Evolutionary conservation across 2,329 filamentous ascomycete species (phyloP).

Genomic region (Pseudocercospora vitis): DNA sequence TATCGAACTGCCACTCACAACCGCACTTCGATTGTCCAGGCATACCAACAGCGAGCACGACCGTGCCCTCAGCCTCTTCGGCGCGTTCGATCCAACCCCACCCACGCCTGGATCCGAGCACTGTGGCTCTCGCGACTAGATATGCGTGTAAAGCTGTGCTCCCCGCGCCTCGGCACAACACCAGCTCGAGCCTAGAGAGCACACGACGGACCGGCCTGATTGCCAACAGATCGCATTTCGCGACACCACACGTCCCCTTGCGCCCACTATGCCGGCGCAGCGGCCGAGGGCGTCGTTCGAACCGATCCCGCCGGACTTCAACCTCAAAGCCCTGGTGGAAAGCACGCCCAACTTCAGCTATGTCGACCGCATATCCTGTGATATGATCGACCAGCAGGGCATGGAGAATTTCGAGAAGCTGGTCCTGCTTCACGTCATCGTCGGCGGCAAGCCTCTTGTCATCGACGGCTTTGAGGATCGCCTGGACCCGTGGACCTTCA

Average conservation of each 20-base stretch:
- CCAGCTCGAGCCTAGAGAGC: background rate
- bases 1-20: too few species aligned
- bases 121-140: conserved; percentile 12
- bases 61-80: too few species aligned
- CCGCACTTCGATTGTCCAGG: too few species aligned
- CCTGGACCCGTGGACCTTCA: conserved; percentile 77
- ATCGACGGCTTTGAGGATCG: conserved; percentile 82
- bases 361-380: conserved; percentile 74
- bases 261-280: conserved; percentile 65
- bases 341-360: conserved; percentile 81
- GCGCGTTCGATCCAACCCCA: too few species aligned
- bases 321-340: conserved; percentile 74
- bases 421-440: conserved; percentile 77
- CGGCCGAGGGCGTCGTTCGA: conserved; percentile 88
- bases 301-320: conserved; percentile 81
- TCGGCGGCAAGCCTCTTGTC: conserved; percentile 82
- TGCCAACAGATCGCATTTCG: too few species aligned
- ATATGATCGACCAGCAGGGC: conserved; percentile 75
- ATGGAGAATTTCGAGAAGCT: conserved; percentile 81
- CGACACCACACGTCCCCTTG: background rate
- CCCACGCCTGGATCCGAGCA: conserved; percentile 9
- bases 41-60: too few species aligned
- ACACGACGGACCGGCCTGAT: too few species aligned
- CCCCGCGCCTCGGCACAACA: conserved; percentile 7
- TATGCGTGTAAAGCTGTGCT: conserved; percentile 20